Base-by-base conservation (phyloP, 2,329 filamentous ascomycete species). In the Nemania serpens region DNA sequence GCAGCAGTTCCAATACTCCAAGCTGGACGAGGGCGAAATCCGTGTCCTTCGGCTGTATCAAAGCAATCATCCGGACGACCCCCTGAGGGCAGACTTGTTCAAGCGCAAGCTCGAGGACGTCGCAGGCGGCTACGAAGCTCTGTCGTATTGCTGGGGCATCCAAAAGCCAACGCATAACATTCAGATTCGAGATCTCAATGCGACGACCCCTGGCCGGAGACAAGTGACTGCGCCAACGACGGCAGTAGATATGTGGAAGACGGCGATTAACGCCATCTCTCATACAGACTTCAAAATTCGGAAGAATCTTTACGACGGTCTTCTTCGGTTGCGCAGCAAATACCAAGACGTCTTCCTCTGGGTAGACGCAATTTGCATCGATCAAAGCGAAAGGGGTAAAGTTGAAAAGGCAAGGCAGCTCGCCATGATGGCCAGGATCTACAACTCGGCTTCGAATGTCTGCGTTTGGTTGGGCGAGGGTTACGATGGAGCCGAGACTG, bases 181-280 rank as follows among this genome's bases (percentile, higher is more conserved):
- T n/a, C 42, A 53, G 17, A 53, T 58, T 42, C 56, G 56, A 42
- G 56, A 58, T 53, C 49, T 58, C 42, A 53, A 53, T 53, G 49
- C 22, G 13, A 42, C 36, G 9, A 48, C 36, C 12, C 13, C 34
- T 2, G 41, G 43, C 10, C n/a, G 17, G 15, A 41, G 13, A 52
- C 17, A 9, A 13, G 22, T 3, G 15, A n/a, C 17, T 10, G 9
- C 13, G 17, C 41, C 48, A 46, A 47, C 39, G 20, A 52, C 48
- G 17, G 3, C 20, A n/a, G n/a, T 2, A 25, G 48, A 46, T n/a
- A 53, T 53, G n/a, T 58, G 48, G 48, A 47, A 17, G 34, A 47
- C 34, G n/a, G 48, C 42, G 17, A 2, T 48, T 3, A 34, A 53
- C 29, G 33, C 48, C 6, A 53, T 58, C 22, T 34, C 42, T 33